phyloP scores from a whole-genome alignment of 495 filamentous ascomycete species.

The Neurospora sp. region DNA sequence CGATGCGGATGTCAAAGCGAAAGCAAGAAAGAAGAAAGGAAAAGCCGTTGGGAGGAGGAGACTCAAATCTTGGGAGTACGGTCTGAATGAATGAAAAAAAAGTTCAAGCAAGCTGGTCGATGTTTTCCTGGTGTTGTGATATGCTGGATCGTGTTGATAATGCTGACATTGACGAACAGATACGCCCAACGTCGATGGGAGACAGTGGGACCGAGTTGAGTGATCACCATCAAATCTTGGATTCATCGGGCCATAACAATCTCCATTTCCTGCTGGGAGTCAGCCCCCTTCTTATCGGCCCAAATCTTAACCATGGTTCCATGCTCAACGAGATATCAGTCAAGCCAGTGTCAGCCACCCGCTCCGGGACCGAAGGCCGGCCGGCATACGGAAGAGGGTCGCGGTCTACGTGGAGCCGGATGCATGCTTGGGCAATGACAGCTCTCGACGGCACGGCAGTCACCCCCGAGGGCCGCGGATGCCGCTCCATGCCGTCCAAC shows the following conservation, averaged over 20 bases:
- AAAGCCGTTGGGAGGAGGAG: neutral
- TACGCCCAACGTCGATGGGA: neutral
- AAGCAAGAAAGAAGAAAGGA: neutral
- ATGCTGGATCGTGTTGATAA: neutral
- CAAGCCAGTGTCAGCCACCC: neutral
- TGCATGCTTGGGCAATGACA: neutral
- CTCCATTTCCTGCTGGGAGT: neutral
- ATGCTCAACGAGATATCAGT: neutral
- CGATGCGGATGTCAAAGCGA: neutral
- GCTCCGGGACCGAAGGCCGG: neutral
- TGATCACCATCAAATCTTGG: neutral
- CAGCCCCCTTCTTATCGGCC: neutral
- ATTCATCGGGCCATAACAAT: neutral
- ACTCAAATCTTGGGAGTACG: neutral
- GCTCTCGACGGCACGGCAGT: neutral
- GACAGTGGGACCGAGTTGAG: neutral
- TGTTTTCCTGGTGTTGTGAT: neutral
- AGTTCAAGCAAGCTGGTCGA: neutral
- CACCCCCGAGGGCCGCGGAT: neutral
- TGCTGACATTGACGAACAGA: neutral
- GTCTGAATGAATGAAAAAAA: neutral
- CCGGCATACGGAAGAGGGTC: neutral
- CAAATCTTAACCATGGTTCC: neutral
- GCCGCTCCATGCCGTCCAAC: neutral
- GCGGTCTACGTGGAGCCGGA: neutral